Base-by-base conservation (phyloP, 1,284 basidiomycete species). In the Ceratobasidium sp. region DNA sequence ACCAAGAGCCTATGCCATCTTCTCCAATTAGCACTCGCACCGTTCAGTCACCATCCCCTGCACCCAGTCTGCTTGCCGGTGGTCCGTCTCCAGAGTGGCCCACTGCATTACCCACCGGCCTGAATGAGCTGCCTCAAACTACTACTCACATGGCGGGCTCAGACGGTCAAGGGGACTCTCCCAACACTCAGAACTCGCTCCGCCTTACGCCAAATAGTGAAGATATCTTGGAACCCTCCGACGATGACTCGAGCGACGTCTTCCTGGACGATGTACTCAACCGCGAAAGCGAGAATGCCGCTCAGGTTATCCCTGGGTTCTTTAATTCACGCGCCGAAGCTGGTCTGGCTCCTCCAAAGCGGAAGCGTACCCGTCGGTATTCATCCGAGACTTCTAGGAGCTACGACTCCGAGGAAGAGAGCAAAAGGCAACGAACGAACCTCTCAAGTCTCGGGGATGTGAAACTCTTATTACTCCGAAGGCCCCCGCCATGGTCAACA, bases 261-360 rank as follows among this genome's bases (percentile, higher is more conserved):
- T n/a, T 29, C 8, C n/a, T 39, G n/a, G 31, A 27, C 4, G 48
- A 53, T 9, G 22, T 27, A 5, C 13, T 58, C 39, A 39, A 27
- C 1, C 51, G 19, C 2, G 66, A 58, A 58, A 24, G 5, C 27
- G 16, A 6, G 11, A 29, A 13, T 31, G 19, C 53, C 22, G 54
- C 29, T 19, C 46, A 29, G n/a, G 31, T 22, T n/a, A 59, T 62
- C 24, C 37, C 69, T n/a, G 29, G 49, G 3, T 73, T 73, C 41
- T 73, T 62, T 27, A 62, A 62, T n/a, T 6, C 69, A 7, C 41
- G 69, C 8, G 69, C 58, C 19, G 58, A 73, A 63, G 69, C 69
- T 16, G 69, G 69, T 5, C 8, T 73, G 24, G 69, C 69, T 16
- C 69, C 69, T 29, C 69, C 69, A 24, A 68, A 27, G 39, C 69